phyloP scores from a whole-genome alignment of 225 moss, liverwort and hornwort genomes.

The Marchantia polymorpha region DNA sequence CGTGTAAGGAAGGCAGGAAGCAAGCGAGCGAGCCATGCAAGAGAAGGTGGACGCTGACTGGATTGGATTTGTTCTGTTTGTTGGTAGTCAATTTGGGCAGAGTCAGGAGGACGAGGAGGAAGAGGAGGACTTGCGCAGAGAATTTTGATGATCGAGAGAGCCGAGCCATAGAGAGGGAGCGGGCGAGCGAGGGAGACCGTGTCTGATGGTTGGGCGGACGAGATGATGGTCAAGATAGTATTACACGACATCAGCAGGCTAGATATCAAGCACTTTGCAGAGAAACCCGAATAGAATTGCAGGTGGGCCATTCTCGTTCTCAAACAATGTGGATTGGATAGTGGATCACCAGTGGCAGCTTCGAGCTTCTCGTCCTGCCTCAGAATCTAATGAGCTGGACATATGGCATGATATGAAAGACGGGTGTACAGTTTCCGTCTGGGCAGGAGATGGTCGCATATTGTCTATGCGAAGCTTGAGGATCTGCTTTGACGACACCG shows the following conservation, averaged over 20 bases:
- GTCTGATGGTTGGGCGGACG: constrained; percentile 1
- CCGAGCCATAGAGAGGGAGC: too few relatives aligned
- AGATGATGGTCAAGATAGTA: not conserved
- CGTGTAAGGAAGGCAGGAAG: too few relatives aligned
- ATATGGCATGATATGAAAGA: not conserved
- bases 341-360: too few relatives aligned
- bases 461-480: constrained; percentile 42
- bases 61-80: not conserved
- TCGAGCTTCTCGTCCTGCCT: too few relatives aligned
- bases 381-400: too few relatives aligned
- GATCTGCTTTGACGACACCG: constrained; percentile 48
- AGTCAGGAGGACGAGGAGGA: not conserved
- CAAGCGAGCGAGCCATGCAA: constrained; percentile 2
- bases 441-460: constrained; percentile 18
- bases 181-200: not conserved
- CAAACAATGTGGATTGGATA: too few relatives aligned
- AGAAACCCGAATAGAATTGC: too few relatives aligned
- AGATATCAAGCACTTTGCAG: too few relatives aligned
- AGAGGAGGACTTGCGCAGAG: too few relatives aligned
- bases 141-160: too few relatives aligned
- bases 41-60: constrained; percentile 9
- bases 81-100: not conserved
- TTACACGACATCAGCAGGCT: too few relatives aligned
- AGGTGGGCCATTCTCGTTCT: too few relatives aligned
- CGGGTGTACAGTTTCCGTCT: not conserved